Evolutionary conservation across 2,329 filamentous ascomycete genomes (phyloP), one percentile per base, ranked within the genome.

Genomic region (Stachybotrys elegans): DNA sequence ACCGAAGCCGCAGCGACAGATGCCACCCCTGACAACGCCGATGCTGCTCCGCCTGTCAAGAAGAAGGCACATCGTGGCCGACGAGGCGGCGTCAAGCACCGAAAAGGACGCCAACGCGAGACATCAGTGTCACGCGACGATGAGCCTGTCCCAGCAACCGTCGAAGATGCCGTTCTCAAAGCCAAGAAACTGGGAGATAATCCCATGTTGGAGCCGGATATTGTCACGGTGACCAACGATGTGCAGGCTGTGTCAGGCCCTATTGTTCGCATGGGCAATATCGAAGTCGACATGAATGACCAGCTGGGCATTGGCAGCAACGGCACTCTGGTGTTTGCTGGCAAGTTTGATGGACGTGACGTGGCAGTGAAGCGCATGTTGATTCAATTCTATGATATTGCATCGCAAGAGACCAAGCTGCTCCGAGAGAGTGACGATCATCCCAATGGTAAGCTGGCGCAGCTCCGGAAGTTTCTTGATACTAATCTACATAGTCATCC

Each of bases 291-390:
- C 50, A 76, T 77, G 36, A 76, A 83, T 37, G 71, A 77, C 54
- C 77, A 83, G 50, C 71, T 86, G 22, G 82, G 82, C 19, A 84
- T 88, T 47, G 93, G 93, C 43, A 97, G 92, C 63, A 95, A 96
- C 59, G 93, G 93, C n/a, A 98, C 93, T 0, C 83, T 94, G 43
- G 93, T 98, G 1, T 97, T 93, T 63, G 85, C 88, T 40, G 93
- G 93, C n/a, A 88, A 84, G 43, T 97, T 95, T 61, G 93, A 95
- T 62, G 90, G 90, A 20, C 84, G 91, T 41, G 86, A 91, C 36
- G 92, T 98, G 21, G 93, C 93, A 1, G 89, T 98, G 39, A 98
- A 98, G 72, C 83, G 93, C 25, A 95, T 98, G 89, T 74, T 97
- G 48, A 88, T 92, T 25, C 88, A 95, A 54, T 96, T 96, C 57